Conservation (phyloP, 1,284 basidiomycete species). For the Marasmius sp. region DNA sequence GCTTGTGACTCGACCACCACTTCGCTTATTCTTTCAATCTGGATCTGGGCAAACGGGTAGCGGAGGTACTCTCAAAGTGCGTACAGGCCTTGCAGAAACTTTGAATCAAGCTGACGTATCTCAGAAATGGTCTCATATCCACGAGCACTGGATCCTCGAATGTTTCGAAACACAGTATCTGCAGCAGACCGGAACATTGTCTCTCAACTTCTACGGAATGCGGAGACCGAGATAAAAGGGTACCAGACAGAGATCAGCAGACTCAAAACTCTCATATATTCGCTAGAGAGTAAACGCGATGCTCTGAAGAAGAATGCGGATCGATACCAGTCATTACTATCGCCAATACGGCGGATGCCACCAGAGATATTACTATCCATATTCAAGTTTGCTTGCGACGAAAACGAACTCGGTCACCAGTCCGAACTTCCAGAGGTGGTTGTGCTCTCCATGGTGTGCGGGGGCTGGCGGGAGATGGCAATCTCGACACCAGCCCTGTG, state of each 20-base stretch:
- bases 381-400: not conserved
- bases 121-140: too few relatives aligned
- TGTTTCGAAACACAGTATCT: not conserved
- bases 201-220: not conserved
- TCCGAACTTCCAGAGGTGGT: too few relatives aligned
- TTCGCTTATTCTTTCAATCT: too few relatives aligned
- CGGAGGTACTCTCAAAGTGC: too few relatives aligned
- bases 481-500: too few relatives aligned
- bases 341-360: not conserved
- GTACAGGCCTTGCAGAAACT: too few relatives aligned
- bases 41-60: too few relatives aligned
- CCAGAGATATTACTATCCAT: not conserved
- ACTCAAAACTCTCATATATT: not conserved
- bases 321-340: not conserved
- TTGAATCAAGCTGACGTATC: too few relatives aligned
- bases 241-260: not conserved
- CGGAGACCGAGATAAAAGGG: not conserved
- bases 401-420: not conserved
- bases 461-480: too few relatives aligned
- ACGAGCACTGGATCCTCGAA: not conserved
- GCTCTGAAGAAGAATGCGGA: not conserved
- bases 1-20: too few relatives aligned
- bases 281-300: not conserved
- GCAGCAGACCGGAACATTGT: not conserved
- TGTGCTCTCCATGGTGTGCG: too few relatives aligned